A percentile compares a stretch with the other conserved stretches of the same genome.
phyloP scores from a whole-genome alignment of 345 rosid species.

The Murraya koenigii region DNA sequence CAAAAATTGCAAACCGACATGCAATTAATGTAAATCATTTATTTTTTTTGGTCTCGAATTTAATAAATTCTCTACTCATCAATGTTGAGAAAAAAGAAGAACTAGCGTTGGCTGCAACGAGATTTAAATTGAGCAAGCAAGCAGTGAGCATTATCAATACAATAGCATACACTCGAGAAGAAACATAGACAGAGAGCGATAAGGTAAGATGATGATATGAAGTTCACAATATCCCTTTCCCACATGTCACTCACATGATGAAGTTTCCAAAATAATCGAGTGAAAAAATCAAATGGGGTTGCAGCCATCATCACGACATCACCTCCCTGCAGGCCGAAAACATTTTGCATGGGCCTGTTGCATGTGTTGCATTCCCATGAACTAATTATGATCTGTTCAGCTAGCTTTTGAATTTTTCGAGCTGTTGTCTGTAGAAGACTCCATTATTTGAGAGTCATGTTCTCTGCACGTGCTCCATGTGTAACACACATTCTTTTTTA shows the following conservation, averaged over 20 bases:
- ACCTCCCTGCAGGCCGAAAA: too few relatives aligned
- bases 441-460: conserved; percentile 17
- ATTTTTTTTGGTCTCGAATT: not conserved
- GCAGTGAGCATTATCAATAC: not conserved
- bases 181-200: not conserved
- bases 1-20: not conserved
- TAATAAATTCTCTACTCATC: not conserved
- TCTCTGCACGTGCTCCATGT: conserved; percentile 14
- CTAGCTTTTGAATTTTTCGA: not conserved
- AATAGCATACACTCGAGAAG: not conserved
- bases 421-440: too few relatives aligned
- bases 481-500: conserved; percentile 5
- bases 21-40: not conserved
- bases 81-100: not conserved
- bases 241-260: not conserved
- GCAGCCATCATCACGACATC: not conserved
- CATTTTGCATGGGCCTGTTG: conserved; percentile 1
- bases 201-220: not conserved
- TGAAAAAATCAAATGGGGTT: not conserved
- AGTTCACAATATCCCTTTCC: not conserved
- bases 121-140: not conserved
- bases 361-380: too few relatives aligned
- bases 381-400: too few relatives aligned
- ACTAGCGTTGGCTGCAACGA: not conserved
- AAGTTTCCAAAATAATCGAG: not conserved